Evolutionary conservation across 2,329 filamentous ascomycete genomes (phyloP).

Genomic region (Ascochyta viciae-villosae): DNA sequence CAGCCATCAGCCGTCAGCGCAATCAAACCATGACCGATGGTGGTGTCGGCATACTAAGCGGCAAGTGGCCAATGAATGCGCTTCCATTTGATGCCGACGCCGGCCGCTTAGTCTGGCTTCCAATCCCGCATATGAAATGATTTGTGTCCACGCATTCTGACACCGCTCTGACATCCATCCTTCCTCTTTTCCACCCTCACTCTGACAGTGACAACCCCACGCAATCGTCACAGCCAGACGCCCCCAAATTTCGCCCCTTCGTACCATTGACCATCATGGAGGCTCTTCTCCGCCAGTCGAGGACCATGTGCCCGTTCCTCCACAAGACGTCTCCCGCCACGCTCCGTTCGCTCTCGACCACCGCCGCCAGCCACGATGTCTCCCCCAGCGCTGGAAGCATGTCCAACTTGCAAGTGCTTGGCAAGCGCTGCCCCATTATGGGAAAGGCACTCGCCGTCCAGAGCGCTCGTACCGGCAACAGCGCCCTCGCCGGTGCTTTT

Average conservation of each 20-base stretch:
- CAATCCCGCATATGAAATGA: constrained; percentile 33
- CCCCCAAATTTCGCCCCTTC: background rate
- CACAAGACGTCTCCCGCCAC: constrained; percentile 92
- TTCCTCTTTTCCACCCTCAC: constrained; percentile 3
- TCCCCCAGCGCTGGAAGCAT: constrained; percentile 89
- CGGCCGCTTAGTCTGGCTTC: constrained; percentile 26
- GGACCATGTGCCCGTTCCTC: constrained; percentile 96
- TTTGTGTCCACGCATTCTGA: constrained; percentile 26
- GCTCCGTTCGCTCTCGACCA: constrained; percentile 84
- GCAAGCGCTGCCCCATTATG: constrained; percentile 97
- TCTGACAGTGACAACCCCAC: background rate
- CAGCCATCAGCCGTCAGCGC: constrained; percentile 20
- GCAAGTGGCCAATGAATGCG: constrained; percentile 31
- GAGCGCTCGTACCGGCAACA: constrained; percentile 58
- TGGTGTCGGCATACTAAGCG: constrained; percentile 23
- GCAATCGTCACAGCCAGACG: background rate
- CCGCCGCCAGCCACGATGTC: constrained; percentile 68
- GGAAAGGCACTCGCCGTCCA: constrained; percentile 95
- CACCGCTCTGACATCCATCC: constrained; percentile 18
- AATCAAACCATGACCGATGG: constrained; percentile 26
- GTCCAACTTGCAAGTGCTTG: constrained; percentile 94
- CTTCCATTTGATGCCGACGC: constrained; percentile 35
- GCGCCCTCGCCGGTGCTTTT: constrained; percentile 57
- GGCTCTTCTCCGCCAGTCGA: constrained; percentile 90
- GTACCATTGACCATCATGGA: constrained; percentile 70